A percentile compares a stretch with the other conserved stretches of the same genome.
Conservation (phyloP, 2,329 filamentous ascomycete species). For the Paecilomyces sp. region DNA sequence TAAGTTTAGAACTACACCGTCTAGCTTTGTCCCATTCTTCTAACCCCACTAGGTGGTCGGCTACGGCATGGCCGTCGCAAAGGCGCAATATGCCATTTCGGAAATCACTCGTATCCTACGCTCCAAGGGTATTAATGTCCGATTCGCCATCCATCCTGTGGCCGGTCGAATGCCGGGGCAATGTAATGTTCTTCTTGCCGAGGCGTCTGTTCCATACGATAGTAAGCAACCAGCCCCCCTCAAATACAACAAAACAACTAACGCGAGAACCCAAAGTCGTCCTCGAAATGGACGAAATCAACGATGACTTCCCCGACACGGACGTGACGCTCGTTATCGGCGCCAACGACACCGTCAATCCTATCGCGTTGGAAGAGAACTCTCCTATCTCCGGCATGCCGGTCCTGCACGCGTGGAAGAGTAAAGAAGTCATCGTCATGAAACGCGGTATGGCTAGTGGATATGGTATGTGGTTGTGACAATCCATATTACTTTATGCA, state of each 20-base stretch:
- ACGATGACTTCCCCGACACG: constrained; percentile 80
- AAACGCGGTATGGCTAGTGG: constrained; percentile 84
- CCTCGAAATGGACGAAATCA: constrained; percentile 93
- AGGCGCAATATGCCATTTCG: constrained; percentile 84
- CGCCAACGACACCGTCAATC: constrained; percentile 89
- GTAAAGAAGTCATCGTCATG: constrained; percentile 88
- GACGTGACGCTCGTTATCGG: constrained; percentile 85
- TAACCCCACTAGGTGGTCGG: constrained; percentile 53
- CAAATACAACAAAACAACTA: constrained; percentile 6
- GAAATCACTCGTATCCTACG: constrained; percentile 71
- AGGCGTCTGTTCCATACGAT: constrained; percentile 83
- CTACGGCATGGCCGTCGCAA: constrained; percentile 91
- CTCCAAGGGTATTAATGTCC: constrained; percentile 69
- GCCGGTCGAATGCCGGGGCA: constrained; percentile 90
- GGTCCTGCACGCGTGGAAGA: constrained; percentile 88
- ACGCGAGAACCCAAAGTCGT: constrained; percentile 47
- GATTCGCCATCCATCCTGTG: constrained; percentile 85
- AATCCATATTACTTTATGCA: too few relatives aligned
- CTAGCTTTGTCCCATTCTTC: too few relatives aligned
- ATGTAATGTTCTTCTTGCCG: constrained; percentile 83
- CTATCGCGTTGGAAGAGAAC: constrained; percentile 75
- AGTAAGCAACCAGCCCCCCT: constrained; percentile 35
- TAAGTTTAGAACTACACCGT: constrained; percentile 13
- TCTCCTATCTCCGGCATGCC: constrained; percentile 88
- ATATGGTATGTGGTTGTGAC: constrained; percentile 59